Evolutionary conservation across 2,329 filamentous ascomycete species (phyloP), one percentile per base, ranked within the genome.

Genomic region (Paradendryphiella salina): DNA sequence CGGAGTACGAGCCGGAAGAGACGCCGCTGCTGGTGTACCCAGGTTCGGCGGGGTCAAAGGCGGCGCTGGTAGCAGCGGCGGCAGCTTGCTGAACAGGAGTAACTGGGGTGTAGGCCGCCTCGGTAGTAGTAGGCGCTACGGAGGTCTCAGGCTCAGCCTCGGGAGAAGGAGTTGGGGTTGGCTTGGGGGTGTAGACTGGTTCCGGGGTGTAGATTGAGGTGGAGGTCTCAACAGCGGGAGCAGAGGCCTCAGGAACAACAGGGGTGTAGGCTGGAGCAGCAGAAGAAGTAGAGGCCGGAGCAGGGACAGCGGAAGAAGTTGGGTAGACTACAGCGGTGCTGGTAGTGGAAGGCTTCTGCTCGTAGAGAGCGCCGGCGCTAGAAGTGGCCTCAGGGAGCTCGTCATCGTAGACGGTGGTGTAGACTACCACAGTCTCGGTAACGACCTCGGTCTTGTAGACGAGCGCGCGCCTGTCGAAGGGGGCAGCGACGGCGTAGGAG

Each of bases 321-420:
- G 59, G 54, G 52, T 61, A 65, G 52, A 63, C 60, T 39, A 53
- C 57, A 51, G 56, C 67, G 39, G 58, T 59, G 14, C 57, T 48
- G 9, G 56, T 49, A 31, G 63, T 63, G 43, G 64, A 58, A 17
- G 59, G 46, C 53, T 55, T 46, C 23, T 26, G 23, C 23, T 26
- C 23, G 23, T 26, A 26, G 23, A 13, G n/a, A n/a, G n/a, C 17
- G 7, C 11, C n/a, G 7, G 41, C 21, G 14, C 21, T 36, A 11
- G 33, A 6, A 20, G 41, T 21, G 13, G 42, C 3, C 21, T 61
- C 32, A 11, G 51, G 37, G 3, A 57, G 46, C 18, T 65, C 55
- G 53, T 63, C 63, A 23, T 65, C 67, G 54, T 59, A 73, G 57
- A 72, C 60, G 28, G 71, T 73, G 61, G 68, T 70, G 60, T 65